A percentile compares a stretch with the other conserved stretches of the same genome.
Conservation (phyloP, 2,329 filamentous ascomycete species). For the Massarina eburnea region DNA sequence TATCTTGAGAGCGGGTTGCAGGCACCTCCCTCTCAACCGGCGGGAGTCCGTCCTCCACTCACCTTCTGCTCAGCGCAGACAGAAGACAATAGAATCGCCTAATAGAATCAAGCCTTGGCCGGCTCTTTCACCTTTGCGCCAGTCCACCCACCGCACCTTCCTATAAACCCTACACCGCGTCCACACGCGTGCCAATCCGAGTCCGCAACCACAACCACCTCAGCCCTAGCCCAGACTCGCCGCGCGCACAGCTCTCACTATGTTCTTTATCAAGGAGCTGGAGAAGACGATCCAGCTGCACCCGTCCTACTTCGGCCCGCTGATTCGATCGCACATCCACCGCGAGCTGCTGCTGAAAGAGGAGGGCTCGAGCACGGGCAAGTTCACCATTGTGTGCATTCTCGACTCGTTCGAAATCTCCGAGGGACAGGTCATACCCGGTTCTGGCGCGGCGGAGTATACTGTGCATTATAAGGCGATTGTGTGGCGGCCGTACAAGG, state of each 20-base stretch:
- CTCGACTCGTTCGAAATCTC: slow-evolving; percentile 96
- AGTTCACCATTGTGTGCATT: slow-evolving; percentile 97
- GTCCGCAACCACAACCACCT: not conserved
- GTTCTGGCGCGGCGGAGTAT: slow-evolving; percentile 90
- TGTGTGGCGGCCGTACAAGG: slow-evolving; percentile 96
- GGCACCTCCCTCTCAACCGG: too few relatives aligned
- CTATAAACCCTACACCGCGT: slow-evolving; percentile 12
- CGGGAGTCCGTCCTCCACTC: too few relatives aligned
- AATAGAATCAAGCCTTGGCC: too few relatives aligned
- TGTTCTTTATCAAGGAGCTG: slow-evolving; percentile 99
- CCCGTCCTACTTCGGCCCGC: slow-evolving; percentile 93
- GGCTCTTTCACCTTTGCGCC: slow-evolving; percentile 6
- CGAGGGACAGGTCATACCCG: slow-evolving; percentile 87
- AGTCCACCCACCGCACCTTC: not conserved
- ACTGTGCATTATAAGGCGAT: slow-evolving; percentile 94
- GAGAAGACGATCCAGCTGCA: slow-evolving; percentile 94
- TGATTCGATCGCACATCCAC: slow-evolving; percentile 89
- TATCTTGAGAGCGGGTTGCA: too few relatives aligned
- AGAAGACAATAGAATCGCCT: too few relatives aligned
- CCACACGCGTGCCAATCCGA: slow-evolving; percentile 9
- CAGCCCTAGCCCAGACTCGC: not conserved
- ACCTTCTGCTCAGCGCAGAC: too few relatives aligned
- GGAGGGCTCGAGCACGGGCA: slow-evolving; percentile 91
- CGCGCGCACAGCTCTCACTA: slow-evolving; percentile 46
- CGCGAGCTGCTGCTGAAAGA: slow-evolving; percentile 89